Evolutionary conservation across 2,329 filamentous ascomycete species (phyloP), one percentile per base, ranked within the genome.

Genomic region (Aureobasidium lini): DNA sequence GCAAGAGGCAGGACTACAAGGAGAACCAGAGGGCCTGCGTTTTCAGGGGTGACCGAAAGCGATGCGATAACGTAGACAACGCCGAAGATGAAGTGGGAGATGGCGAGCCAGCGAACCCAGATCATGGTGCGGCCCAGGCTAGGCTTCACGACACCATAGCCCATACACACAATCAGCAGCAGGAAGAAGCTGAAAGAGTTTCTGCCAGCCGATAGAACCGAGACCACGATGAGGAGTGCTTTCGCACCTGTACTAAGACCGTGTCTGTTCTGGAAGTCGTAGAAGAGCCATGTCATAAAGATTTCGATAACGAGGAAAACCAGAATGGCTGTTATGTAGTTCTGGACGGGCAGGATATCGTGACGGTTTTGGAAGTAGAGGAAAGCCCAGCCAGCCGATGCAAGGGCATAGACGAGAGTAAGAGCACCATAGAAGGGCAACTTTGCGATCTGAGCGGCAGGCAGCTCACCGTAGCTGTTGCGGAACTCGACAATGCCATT

Each of bases 151-250:
- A 99, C 95, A 66, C 94, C 94, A 68, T 99, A 99, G 34, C 94
- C 94, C 94, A 99, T 99, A 74, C 94, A 99, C 34, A 99, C 94
- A 66, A 99, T 97, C 57, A 99, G 85, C 8, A 99, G 82, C 52
- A 99, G 79, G 79, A 99, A 99, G 79, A 99, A 99, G 0, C 93
- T 96, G 72, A 99, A 97, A 0, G 93, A 96, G 75, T 97, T 99
- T 64, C 94, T 84, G 59, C 87, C 92, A 5, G 94, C 94, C 70
- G 96, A 97, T 46, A 99, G 81, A 28, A 97, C 81, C 39, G 91
- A 91, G n/a, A 96, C 93, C 28, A 96, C 77, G 16, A 96, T 85
- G 75, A 99, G 88, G 60, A 97, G 80, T 6, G 87, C 88, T 72
- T 95, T 96, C 60, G 90, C 85, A 46, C 89, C 86, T 2, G 87